A percentile compares a stretch with the other conserved stretches of the same genome.
These are phyloP conservation scores for Barbarea vulgaris DNA, from an alignment of 345 rosid species.

Conservation along the genomic window DNA sequence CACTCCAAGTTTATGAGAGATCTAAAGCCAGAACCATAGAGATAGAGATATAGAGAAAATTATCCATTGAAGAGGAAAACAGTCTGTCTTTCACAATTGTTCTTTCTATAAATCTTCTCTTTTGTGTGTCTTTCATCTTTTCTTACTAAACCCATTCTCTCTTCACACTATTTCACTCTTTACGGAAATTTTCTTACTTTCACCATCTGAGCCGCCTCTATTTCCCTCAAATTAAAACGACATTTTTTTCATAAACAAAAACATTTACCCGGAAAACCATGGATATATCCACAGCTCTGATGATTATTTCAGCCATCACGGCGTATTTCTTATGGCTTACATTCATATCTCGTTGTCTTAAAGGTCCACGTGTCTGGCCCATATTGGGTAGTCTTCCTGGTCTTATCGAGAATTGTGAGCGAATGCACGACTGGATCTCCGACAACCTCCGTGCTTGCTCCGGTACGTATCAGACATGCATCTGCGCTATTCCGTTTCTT, in stretches of 20 bases:
- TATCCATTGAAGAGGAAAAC: conserved; percentile 42
- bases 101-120: conserved; percentile 53
- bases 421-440: conserved; percentile 97
- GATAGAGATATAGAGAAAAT: conserved; percentile 20
- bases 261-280: conserved; percentile 33
- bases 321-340: conserved; percentile 86
- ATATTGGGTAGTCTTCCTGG: conserved; percentile 93
- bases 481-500: conserved; percentile 80
- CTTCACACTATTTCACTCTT: background rate
- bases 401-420: conserved; percentile 78
- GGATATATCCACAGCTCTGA: conserved; percentile 67
- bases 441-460: conserved; percentile 91
- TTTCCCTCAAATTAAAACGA: background rate
- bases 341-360: conserved; percentile 76
- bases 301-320: conserved; percentile 65
- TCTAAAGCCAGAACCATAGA: background rate
- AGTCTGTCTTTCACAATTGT: conserved; percentile 69
- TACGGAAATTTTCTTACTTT: conserved; percentile 16
- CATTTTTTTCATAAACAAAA: background rate
- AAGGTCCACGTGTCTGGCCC: conserved; percentile 95
- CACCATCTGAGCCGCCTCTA: conserved; percentile 19
- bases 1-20: conserved; percentile 32
- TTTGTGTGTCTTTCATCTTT: conserved; percentile 20
- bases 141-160: background rate
- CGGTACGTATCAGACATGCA: conserved; percentile 98